Percentiles rank a stretch among this genome's conserved stretches.
These are phyloP conservation scores for Penicillium sp. DNA, from an alignment of 2,329 filamentous ascomycete genomes.

Conservation along the genomic window DNA sequence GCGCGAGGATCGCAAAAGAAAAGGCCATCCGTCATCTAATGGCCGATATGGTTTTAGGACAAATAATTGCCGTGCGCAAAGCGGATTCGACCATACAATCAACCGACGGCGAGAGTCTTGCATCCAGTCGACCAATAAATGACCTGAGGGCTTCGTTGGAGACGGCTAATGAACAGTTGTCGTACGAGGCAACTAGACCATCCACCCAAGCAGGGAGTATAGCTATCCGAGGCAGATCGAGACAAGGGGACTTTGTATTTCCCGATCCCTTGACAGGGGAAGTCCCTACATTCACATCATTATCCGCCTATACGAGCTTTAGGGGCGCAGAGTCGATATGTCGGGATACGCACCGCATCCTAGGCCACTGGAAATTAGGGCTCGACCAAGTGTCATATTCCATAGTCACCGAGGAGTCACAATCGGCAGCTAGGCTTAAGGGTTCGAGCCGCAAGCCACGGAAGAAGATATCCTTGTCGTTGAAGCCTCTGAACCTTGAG, in stretches of 20 bases:
- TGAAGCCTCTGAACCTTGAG: slow-evolving; percentile 22
- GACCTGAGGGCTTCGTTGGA: neutral
- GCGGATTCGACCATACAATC: neutral
- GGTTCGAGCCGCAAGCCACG: slow-evolving; percentile 31
- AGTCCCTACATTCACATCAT: slow-evolving; percentile 22
- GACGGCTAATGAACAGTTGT: neutral
- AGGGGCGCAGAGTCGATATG: slow-evolving; percentile 27
- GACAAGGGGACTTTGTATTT: neutral
- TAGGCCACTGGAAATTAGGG: slow-evolving; percentile 44
- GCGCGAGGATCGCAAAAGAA: slow-evolving; percentile 45
- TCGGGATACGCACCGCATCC: slow-evolving; percentile 33
- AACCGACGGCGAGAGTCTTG: neutral
- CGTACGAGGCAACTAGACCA: neutral
- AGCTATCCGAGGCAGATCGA: neutral
- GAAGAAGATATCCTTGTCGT: slow-evolving; percentile 33
- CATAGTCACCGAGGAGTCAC: slow-evolving; percentile 29
- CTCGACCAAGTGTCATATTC: slow-evolving; percentile 39
- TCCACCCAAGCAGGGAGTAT: neutral
- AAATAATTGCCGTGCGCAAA: slow-evolving; percentile 31
- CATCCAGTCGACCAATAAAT: neutral
- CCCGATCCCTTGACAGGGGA: neutral
- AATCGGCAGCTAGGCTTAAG: slow-evolving; percentile 17
- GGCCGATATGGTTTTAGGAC: slow-evolving; percentile 42
- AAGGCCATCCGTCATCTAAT: slow-evolving; percentile 41
- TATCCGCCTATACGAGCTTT: slow-evolving; percentile 39